Evolutionary conservation across 177 flowering plant genomes (phyloP).

Genomic region (Vitis hybrid): DNA sequence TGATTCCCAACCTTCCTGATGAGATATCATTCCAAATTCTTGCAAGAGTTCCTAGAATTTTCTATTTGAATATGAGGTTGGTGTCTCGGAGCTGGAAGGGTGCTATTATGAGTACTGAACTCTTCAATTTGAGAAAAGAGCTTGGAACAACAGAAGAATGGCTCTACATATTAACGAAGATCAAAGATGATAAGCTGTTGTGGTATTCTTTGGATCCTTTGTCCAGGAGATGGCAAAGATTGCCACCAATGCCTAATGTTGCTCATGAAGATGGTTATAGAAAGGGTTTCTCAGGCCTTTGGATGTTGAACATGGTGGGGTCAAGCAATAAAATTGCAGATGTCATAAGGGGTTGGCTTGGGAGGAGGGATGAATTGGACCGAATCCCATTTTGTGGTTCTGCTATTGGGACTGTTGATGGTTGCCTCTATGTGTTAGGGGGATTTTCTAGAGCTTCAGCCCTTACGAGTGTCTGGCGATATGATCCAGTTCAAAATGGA

Average conservation of each 20-base stretch:
- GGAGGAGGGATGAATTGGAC: conserved; percentile 48
- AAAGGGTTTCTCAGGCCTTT: conserved; percentile 35
- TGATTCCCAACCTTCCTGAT: conserved; percentile 77
- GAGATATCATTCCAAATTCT: conserved; percentile 75
- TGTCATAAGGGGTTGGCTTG: conserved; percentile 60
- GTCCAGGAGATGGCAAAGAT: conserved; percentile 57
- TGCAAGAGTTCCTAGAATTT: conserved; percentile 61
- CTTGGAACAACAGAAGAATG: conserved; percentile 70
- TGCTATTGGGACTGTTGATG: conserved; percentile 64
- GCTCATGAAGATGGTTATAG: conserved; percentile 41
- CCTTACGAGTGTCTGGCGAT: conserved; percentile 63
- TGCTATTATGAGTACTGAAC: conserved; percentile 45
- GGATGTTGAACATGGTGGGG: conserved; percentile 46
- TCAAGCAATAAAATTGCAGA: conserved; percentile 51
- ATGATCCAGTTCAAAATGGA: conserved; percentile 52
- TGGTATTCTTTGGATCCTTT: conserved; percentile 72
- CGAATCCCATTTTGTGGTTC: conserved; percentile 65
- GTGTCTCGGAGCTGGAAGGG: conserved; percentile 70
- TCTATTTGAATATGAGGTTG: conserved; percentile 40
- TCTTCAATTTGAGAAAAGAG: conserved; percentile 55
- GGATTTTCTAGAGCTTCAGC: conserved; percentile 66
- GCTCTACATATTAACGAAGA: conserved; percentile 61
- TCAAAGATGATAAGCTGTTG: conserved; percentile 48
- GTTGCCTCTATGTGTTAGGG: conserved; percentile 71
- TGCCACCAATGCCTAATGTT: conserved; percentile 68